Conservation (phyloP, 2,329 filamentous ascomycete genomes). For the Penicillium sp. region DNA sequence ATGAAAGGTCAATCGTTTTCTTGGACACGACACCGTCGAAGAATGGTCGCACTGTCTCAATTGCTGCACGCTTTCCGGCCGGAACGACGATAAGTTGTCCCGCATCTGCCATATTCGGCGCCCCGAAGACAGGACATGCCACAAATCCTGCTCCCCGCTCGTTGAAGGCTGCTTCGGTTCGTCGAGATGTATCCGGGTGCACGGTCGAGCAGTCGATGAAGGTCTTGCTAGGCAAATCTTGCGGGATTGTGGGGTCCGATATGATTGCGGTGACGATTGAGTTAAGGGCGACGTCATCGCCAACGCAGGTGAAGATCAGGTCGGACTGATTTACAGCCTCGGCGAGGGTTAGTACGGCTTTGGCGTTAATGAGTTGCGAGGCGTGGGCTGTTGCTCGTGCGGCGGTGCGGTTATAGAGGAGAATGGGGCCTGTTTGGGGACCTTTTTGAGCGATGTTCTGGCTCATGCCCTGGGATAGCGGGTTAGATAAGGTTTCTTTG, state of each 20-base stretch:
- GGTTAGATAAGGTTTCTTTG: constrained; percentile 10
- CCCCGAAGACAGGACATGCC: constrained; percentile 59
- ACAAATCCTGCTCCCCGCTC: constrained; percentile 70
- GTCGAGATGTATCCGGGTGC: constrained; percentile 75
- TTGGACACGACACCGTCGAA: constrained; percentile 68
- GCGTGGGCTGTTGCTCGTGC: constrained; percentile 65
- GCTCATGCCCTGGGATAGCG: constrained; percentile 67
- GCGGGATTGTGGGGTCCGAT: constrained; percentile 7
- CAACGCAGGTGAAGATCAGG: constrained; percentile 78
- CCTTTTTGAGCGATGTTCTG: constrained; percentile 81
- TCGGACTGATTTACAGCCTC: constrained; percentile 68
- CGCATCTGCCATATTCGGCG: constrained; percentile 51
- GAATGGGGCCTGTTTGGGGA: constrained; percentile 66
- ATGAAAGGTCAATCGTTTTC: constrained; percentile 21
- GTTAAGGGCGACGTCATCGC: constrained; percentile 73
- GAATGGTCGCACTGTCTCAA: constrained; percentile 67
- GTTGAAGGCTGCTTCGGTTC: constrained; percentile 58
- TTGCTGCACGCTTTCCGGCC: constrained; percentile 61
- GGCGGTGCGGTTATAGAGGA: constrained; percentile 77
- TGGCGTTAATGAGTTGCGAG: constrained; percentile 58
- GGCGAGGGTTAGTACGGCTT: constrained; percentile 63
- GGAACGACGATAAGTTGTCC: constrained; percentile 72
- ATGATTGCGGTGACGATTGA: constrained; percentile 61
- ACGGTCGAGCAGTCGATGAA: constrained; percentile 88
- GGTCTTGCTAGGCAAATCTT: constrained; percentile 66